Evolutionary conservation across 345 rosid genomes (phyloP), one percentile per base, ranked within the genome.

Genomic region (Turritis glabra): DNA sequence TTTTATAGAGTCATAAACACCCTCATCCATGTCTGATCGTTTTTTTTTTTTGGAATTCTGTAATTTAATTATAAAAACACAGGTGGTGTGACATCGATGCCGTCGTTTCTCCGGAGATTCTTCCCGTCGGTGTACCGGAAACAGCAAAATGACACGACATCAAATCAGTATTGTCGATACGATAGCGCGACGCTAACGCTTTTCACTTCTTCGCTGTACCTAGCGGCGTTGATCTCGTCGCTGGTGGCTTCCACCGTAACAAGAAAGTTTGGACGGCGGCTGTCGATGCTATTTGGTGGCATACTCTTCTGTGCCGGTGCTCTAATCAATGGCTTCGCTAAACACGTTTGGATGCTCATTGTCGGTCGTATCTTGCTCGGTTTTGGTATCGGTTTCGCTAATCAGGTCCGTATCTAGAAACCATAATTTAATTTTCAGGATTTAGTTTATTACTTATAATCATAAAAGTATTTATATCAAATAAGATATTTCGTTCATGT

Each of bases 41-140:
- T 17, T 7, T 11, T 2, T 15, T 25, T 3, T 35, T 10, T 9
- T 27, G 22, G 33, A 29, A 5, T 30, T 38, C 0, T 47, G 40
- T n/a, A 14, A 52, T 19, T 7, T 38, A n/a, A 15, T 50, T 15
- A 2, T 2, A 15, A 2, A 33, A 61, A 4, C 12, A 30, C 67
- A 95, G 99, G 99, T 80, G 99, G 99, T 11, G 99, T 96, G 37
- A 90, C 97, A 79, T 78, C 97, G 17, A 92, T 90, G 99, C 51
- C 75, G 5, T 64, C 94, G 2, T 96, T 96, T 67, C 77, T 92
- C 70, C 46, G 40, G 79, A 77, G 81, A 74, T 96, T 96, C 14
- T 96, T 96, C 71, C 96, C 88, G 7, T 59, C 85, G 29, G 97
- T 96, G 46, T 86, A 66, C 74, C 56, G 77, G 55, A 81, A 89